Evolutionary conservation across 2,329 filamentous ascomycete species (phyloP).

Genomic region (Dactylellina drechsleri): DNA sequence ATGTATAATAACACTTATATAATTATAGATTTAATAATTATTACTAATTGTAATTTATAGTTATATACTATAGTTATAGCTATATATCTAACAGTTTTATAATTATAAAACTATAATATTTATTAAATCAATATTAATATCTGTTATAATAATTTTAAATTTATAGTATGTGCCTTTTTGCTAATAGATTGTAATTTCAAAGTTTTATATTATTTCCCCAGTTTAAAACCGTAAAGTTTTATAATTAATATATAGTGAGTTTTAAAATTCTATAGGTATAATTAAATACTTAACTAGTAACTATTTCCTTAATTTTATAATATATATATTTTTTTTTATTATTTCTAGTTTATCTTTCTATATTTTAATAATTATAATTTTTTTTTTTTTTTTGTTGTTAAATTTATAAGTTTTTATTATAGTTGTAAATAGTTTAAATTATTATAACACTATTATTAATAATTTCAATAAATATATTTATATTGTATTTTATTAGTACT

Average conservation of each 20-base stretch:
- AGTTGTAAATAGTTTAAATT: neutral
- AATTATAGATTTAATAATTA: neutral
- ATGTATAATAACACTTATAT: neutral
- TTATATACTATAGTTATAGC: neutral
- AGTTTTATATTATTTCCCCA: too few species aligned
- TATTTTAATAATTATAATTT: neutral
- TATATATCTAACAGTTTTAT: too few species aligned
- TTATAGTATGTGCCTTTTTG: too few species aligned
- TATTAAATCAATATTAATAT: too few species aligned
- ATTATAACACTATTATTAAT: neutral
- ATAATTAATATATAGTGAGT: too few species aligned
- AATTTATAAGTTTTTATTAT: neutral
- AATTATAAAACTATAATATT: too few species aligned
- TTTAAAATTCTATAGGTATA: too few species aligned
- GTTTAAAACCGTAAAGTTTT: too few species aligned
- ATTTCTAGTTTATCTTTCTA: neutral
- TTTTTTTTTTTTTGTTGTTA: neutral
- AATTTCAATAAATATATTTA: neutral
- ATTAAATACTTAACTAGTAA: too few species aligned
- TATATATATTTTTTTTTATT: neutral
- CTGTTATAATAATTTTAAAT: too few species aligned
- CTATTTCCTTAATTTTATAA: too few species aligned
- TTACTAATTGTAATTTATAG: neutral
- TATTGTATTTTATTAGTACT: neutral
- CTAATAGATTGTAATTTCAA: too few species aligned